Evolutionary conservation across 139 green algal genomes (phyloP).

Genomic region (Auxenochlorella pyrenoidosa): DNA sequence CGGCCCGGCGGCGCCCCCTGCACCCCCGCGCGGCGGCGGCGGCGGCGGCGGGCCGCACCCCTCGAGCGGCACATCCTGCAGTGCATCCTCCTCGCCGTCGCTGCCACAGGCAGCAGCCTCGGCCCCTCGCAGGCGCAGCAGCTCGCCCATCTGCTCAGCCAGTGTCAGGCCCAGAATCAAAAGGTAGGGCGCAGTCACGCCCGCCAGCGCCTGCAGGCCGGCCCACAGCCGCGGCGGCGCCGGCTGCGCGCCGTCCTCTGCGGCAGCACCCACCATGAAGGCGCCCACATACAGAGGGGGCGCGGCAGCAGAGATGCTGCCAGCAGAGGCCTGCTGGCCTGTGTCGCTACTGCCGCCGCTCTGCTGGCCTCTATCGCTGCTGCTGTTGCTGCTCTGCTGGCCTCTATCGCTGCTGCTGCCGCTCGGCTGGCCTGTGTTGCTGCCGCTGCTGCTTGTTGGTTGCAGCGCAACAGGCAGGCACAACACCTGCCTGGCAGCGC

Average conservation of each 20-base stretch:
- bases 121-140: constrained; percentile 29
- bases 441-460: not conserved
- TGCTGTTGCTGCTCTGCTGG: not conserved
- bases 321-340: not conserved
- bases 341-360: not conserved
- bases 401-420: not conserved
- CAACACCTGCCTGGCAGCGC: not conserved
- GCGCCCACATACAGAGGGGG: constrained; percentile 36
- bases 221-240: not conserved
- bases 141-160: constrained; percentile 19
- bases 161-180: constrained; percentile 19
- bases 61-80: constrained; percentile 37
- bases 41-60: not conserved
- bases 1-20: not conserved
- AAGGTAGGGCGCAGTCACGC: constrained; percentile 4
- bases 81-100: constrained; percentile 11
- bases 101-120: constrained; percentile 8
- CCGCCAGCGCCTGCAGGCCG: constrained; percentile 21
- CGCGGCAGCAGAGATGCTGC: not conserved
- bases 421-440: not conserved
- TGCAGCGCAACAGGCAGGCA: constrained; percentile 16
- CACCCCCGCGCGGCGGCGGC: not conserved
- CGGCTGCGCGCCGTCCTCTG: not conserved
- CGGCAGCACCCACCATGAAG: constrained; percentile 28
- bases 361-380: not conserved